These are phyloP conservation scores for Cochlearia excelsa DNA, from an alignment of 345 rosid species.

Conservation along the genomic window DNA sequence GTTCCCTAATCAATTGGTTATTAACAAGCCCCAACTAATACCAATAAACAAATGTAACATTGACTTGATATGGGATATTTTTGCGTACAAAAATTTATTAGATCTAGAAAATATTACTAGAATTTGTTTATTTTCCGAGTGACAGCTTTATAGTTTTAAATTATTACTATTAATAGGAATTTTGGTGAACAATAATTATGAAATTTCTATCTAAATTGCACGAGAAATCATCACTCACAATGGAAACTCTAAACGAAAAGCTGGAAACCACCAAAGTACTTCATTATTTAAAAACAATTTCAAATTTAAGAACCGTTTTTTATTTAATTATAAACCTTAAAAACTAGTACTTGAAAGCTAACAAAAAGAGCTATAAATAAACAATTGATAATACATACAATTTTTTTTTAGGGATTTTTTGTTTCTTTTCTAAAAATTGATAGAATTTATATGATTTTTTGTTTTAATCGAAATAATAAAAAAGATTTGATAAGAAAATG, in stretches of 20 bases:
- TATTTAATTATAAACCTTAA: too few species aligned
- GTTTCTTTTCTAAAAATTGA: not conserved
- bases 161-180: too few species aligned
- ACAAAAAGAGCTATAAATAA: not conserved
- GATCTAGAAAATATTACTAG: not conserved
- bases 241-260: conserved; percentile 20
- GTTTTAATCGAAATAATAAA: conserved; percentile 1
- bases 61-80: conserved; percentile 8
- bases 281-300: not conserved
- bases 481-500: conserved; percentile 30
- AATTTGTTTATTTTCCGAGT: not conserved
- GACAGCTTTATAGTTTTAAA: not conserved
- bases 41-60: conserved; percentile 13
- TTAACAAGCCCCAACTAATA: not conserved
- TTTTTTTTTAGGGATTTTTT: not conserved
- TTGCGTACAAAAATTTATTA: not conserved
- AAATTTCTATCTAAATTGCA: too few species aligned
- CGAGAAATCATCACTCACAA: conserved; percentile 11
- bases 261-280: conserved; percentile 26
- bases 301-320: too few species aligned
- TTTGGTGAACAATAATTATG: too few species aligned
- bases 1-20: conserved; percentile 21
- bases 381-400: not conserved
- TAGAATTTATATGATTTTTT: not conserved
- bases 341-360: too few species aligned